phyloP scores from a whole-genome alignment of 1,284 basidiomycete genomes.

The Cutaneotrichosporon mucoides region DNA sequence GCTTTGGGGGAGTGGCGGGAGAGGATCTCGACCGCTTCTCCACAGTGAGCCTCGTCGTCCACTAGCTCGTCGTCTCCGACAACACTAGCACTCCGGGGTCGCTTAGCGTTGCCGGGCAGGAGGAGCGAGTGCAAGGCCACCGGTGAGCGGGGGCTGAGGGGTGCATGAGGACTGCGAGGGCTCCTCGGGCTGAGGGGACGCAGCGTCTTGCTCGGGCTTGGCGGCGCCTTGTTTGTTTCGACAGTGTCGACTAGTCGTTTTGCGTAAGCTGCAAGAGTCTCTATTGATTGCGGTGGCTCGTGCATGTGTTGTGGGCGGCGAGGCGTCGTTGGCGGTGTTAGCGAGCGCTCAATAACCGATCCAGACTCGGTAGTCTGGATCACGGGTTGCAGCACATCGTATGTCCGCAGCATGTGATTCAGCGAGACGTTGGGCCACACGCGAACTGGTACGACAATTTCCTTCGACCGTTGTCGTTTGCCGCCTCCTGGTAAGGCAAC shows the following conservation, averaged over 20 bases:
- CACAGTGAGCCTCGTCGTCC: slow-evolving; percentile 56
- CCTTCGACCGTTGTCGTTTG: slow-evolving; percentile 34
- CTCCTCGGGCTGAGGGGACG: slow-evolving; percentile 1
- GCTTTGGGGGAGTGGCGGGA: slow-evolving; percentile 84
- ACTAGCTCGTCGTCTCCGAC: slow-evolving; percentile 44
- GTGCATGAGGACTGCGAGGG: neutral
- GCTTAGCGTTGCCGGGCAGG: neutral
- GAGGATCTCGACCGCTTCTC: slow-evolving; percentile 84
- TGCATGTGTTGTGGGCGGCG: neutral
- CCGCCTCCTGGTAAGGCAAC: slow-evolving; percentile 34
- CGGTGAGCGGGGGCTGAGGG: too few relatives aligned
- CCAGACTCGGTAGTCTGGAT: slow-evolving; percentile 49
- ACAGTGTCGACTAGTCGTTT: slow-evolving; percentile 30
- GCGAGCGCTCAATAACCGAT: slow-evolving; percentile 14
- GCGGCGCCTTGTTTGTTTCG: slow-evolving; percentile 11
- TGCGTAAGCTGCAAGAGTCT: slow-evolving; percentile 33
- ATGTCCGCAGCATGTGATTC: slow-evolving; percentile 27
- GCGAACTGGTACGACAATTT: slow-evolving; percentile 38
- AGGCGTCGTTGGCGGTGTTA: neutral
- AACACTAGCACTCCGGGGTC: slow-evolving; percentile 12
- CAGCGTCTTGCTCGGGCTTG: slow-evolving; percentile 12
- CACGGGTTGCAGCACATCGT: slow-evolving; percentile 44
- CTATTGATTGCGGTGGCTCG: slow-evolving; percentile 11
- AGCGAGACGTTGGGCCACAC: slow-evolving; percentile 45
- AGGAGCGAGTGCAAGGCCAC: neutral